phyloP scores from a whole-genome alignment of 2,329 filamentous ascomycete species.

The Fusarium buharicum region DNA sequence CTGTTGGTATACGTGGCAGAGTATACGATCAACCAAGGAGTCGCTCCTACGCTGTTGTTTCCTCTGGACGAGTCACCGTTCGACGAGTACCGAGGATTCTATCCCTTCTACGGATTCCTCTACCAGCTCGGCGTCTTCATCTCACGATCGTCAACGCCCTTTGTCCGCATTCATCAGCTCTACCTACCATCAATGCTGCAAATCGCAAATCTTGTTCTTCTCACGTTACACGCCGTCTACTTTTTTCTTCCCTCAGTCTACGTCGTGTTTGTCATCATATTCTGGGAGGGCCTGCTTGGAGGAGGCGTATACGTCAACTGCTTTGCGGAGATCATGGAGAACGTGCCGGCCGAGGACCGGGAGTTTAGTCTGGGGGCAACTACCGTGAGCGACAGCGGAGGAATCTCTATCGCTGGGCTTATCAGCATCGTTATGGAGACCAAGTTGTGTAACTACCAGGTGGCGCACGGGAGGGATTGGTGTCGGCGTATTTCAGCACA shows the following conservation, averaged over 20 bases:
- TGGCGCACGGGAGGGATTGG: slow-evolving; percentile 79
- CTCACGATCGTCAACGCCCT: slow-evolving; percentile 89
- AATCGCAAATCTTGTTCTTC: slow-evolving; percentile 76
- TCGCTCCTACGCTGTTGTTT: slow-evolving; percentile 89
- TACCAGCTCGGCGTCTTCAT: slow-evolving; percentile 97
- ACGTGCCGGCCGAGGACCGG: slow-evolving; percentile 77
- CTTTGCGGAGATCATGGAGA: slow-evolving; percentile 92
- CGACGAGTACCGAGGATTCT: slow-evolving; percentile 83
- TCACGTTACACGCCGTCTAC: slow-evolving; percentile 80
- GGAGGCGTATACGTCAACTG: slow-evolving; percentile 96
- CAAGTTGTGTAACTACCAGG: slow-evolving; percentile 84
- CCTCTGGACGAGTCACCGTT: slow-evolving; percentile 82
- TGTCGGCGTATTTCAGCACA: slow-evolving; percentile 67
- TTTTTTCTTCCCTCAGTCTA: slow-evolving; percentile 88
- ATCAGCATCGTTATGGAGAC: slow-evolving; percentile 85
- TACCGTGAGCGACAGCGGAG: slow-evolving; percentile 89
- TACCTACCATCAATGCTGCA: slow-evolving; percentile 88
- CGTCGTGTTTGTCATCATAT: slow-evolving; percentile 83
- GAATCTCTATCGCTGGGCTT: slow-evolving; percentile 89
- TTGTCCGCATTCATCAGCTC: slow-evolving; percentile 81
- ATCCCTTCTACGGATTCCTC: slow-evolving; percentile 92
- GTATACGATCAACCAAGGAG: slow-evolving; percentile 97
- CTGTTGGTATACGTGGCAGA: slow-evolving; percentile 94
- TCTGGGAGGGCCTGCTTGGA: slow-evolving; percentile 94
- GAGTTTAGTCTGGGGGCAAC: slow-evolving; percentile 93